Evolutionary conservation across 805 yeast genomes (phyloP).

Genomic region (Candida easanensis): DNA sequence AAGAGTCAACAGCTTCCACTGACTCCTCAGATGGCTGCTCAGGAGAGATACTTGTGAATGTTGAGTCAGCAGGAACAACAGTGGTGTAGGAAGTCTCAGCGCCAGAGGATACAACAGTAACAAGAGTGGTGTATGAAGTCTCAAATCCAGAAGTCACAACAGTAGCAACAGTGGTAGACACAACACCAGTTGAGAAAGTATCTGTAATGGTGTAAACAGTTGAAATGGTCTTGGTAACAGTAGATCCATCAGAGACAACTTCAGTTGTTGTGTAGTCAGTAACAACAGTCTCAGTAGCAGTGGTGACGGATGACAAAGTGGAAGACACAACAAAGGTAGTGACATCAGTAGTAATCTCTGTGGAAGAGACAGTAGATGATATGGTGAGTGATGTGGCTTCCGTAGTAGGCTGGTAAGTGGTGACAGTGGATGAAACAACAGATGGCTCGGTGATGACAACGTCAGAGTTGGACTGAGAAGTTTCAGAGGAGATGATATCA

Average conservation of each 20-base stretch:
- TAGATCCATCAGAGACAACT: too few relatives aligned
- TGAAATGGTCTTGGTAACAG: neutral
- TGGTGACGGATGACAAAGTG: neutral
- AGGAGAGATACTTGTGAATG: constrained; percentile 12
- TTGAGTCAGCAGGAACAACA: neutral
- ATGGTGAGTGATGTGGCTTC: neutral
- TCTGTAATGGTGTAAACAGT: neutral
- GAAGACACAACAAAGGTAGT: neutral
- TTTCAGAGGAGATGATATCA: neutral
- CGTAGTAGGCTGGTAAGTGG: neutral
- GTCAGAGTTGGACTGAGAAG: neutral
- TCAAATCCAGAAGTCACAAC: neutral
- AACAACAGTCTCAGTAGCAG: too few relatives aligned
- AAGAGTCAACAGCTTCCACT: neutral
- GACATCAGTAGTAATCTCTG: neutral
- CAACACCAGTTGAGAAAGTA: too few relatives aligned
- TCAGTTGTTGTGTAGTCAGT: too few relatives aligned
- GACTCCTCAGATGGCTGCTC: constrained; percentile 5
- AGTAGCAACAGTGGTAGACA: neutral
- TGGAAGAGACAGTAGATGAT: neutral
- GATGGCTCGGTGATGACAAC: neutral
- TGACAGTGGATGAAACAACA: neutral
- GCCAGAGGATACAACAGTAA: neutral
- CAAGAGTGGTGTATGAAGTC: neutral
- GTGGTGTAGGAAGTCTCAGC: neutral